Base-by-base conservation (phyloP, 164 flowering plant genomes). In the Vitis rupestris region DNA sequence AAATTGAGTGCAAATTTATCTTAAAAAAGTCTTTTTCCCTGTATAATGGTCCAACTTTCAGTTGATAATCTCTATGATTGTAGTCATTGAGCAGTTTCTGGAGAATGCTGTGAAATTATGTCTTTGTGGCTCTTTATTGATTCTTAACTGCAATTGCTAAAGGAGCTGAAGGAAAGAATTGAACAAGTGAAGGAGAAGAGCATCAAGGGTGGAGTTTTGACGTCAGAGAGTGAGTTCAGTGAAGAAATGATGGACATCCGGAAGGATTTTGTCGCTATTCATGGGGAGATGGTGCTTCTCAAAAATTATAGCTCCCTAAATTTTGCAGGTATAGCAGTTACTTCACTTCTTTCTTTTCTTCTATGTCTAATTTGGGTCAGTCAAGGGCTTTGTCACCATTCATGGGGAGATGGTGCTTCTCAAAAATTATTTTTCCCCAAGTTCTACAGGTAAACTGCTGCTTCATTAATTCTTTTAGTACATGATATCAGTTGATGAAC, bases 221-320 rank as follows among this genome's bases (percentile, higher is more conserved):
- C 89, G 9, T 82, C 84, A 27, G 89, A 86, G 49, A 80, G 76
- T 73, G 88, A 87, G 75, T 87, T 87, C 58, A 87, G 93, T 74
- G 90, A 90, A 63, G 92, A 88, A 69, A 83, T 86, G 78, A 85
- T 90, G 90, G 88, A 84, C 50, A 88, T 92, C 59, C 89, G 92
- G 29, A 90, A 81, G 76, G 93, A 90, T 63, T 86, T 87, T 59
- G 95, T 92, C 66, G 70, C 86, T 68, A 90, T 92, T 67, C 97
- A 92, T 74, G 97, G 97, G 57, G 92, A 90, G 77, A 90, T 92
- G 95, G 92, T 92, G 51, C 95, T 92, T 70, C 92, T 92, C 0
- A 85, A 90, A 78, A 92, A 88, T 66, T 92, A 92, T 55, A 90
- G 97, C 84, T 87, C 93, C 73, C 83, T 92, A 27, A 92, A 92